Percentiles rank a stretch among this genome's conserved stretches.
phyloP scores from a whole-genome alignment of 2,329 filamentous ascomycete genomes.

The Phaeoacremonium minimum region DNA sequence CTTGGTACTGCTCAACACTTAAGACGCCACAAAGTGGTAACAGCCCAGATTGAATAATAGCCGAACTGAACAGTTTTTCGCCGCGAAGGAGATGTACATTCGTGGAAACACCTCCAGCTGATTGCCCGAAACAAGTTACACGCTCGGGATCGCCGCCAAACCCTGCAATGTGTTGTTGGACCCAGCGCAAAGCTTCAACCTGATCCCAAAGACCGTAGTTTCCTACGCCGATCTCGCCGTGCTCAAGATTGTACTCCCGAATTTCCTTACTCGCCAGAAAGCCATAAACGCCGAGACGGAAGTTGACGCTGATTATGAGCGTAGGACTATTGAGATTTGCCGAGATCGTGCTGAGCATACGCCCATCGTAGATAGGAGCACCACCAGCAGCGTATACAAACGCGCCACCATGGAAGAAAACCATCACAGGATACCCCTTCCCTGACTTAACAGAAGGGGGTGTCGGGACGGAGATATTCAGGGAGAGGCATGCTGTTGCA shows the following conservation, averaged over 20 bases:
- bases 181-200: slow-evolving; percentile 1
- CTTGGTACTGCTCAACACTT: slow-evolving; percentile 5
- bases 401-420: slow-evolving; percentile 9
- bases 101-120: neutral
- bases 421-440: slow-evolving; percentile 5
- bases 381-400: slow-evolving; percentile 4
- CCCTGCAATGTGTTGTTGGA: slow-evolving; percentile 1
- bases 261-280: slow-evolving; percentile 1
- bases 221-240: neutral
- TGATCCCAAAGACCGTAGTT: slow-evolving; percentile 3
- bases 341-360: slow-evolving; percentile 1
- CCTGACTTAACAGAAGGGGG: neutral
- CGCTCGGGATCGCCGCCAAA: slow-evolving; percentile 2
- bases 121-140: slow-evolving; percentile 1
- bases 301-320: slow-evolving; percentile 2
- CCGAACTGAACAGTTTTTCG: slow-evolving; percentile 8
- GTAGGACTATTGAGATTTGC: neutral
- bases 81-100: slow-evolving; percentile 4
- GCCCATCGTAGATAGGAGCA: slow-evolving; percentile 8
- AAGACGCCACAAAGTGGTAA: slow-evolving; percentile 6
- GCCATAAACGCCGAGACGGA: slow-evolving; percentile 2
- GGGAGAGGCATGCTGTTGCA: slow-evolving; percentile 3
- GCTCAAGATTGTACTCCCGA: slow-evolving; percentile 1
- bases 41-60: slow-evolving; percentile 9
- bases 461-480: slow-evolving; percentile 9